Conservation (phyloP, 306 rosid species). For the Casuarina cunninghamiana region DNA sequence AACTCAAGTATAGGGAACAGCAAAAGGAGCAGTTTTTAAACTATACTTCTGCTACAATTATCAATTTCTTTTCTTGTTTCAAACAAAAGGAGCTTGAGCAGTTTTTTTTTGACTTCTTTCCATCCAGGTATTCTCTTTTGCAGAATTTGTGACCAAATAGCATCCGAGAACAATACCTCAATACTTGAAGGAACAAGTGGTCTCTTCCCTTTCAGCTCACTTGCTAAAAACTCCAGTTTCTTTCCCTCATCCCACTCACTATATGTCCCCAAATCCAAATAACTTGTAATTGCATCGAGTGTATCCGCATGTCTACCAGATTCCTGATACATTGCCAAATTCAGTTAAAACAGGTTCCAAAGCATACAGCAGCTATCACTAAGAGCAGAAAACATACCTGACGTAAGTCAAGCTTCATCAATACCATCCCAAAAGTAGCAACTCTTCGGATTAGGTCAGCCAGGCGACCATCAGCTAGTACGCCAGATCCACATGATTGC, state of each 20-base stretch:
- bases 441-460: slow-evolving; percentile 92
- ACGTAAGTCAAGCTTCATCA: slow-evolving; percentile 95
- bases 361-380: slow-evolving; percentile 19
- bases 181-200: slow-evolving; percentile 81
- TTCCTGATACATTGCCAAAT: slow-evolving; percentile 56
- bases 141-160: not conserved
- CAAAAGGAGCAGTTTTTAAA: not conserved
- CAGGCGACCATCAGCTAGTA: slow-evolving; percentile 95
- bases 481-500: slow-evolving; percentile 94
- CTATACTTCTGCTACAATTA: not conserved
- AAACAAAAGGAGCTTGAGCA: not conserved
- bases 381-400: slow-evolving; percentile 54
- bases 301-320: slow-evolving; percentile 92
- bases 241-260: slow-evolving; percentile 98
- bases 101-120: not conserved
- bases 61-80: not conserved
- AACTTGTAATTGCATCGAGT: slow-evolving; percentile 73
- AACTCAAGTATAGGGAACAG: not conserved
- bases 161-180: slow-evolving; percentile 48
- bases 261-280: slow-evolving; percentile 80
- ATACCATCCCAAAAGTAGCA: slow-evolving; percentile 62
- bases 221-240: slow-evolving; percentile 74
- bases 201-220: slow-evolving; percentile 91
- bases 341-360: slow-evolving; percentile 11
- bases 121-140: not conserved